A percentile compares a stretch with the other conserved stretches of the same genome.
phyloP scores from a whole-genome alignment of 768 basidiomycete species.

The Psilocybe sp. region DNA sequence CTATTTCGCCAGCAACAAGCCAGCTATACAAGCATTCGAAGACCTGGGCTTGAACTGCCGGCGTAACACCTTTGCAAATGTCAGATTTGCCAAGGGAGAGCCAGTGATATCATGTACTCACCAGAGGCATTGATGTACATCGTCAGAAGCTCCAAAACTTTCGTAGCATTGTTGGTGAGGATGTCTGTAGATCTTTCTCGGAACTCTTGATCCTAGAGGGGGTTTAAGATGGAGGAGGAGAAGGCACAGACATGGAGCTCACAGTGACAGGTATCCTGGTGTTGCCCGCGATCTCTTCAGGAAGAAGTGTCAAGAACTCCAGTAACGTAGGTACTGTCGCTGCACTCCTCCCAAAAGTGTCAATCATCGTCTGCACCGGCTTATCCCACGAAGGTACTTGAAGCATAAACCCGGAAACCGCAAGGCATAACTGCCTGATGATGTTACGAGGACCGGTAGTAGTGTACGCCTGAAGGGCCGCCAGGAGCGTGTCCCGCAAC shows the following conservation, averaged over 20 bases:
- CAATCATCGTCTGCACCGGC: conserved; percentile 78
- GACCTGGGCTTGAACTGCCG: conserved; percentile 72
- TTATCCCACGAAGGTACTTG: conserved; percentile 87
- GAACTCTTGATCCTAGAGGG: conserved; percentile 71
- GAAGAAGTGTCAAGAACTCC: conserved; percentile 87
- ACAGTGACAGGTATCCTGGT: conserved; percentile 87
- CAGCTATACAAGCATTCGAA: conserved; percentile 86
- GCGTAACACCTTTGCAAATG: conserved; percentile 66
- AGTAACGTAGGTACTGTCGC: conserved; percentile 79
- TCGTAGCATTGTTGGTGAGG: conserved; percentile 63
- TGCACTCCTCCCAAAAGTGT: conserved; percentile 81
- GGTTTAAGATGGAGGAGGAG: neutral
- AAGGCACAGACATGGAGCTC: conserved; percentile 27
- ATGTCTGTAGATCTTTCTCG: conserved; percentile 56
- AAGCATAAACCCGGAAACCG: conserved; percentile 85
- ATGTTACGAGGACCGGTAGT: conserved; percentile 73
- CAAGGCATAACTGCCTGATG: conserved; percentile 86
- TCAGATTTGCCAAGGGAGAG: neutral
- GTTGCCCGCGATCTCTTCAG: conserved; percentile 85
- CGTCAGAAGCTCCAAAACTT: conserved; percentile 73
- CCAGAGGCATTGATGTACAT: conserved; percentile 90
- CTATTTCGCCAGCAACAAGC: conserved; percentile 85
- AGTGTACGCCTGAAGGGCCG: conserved; percentile 70
- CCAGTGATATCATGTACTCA: conserved; percentile 32
- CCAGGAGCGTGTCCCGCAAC: conserved; percentile 85